Conservation (phyloP, 495 filamentous ascomycete species). For the Annulohypoxylon stygium region DNA sequence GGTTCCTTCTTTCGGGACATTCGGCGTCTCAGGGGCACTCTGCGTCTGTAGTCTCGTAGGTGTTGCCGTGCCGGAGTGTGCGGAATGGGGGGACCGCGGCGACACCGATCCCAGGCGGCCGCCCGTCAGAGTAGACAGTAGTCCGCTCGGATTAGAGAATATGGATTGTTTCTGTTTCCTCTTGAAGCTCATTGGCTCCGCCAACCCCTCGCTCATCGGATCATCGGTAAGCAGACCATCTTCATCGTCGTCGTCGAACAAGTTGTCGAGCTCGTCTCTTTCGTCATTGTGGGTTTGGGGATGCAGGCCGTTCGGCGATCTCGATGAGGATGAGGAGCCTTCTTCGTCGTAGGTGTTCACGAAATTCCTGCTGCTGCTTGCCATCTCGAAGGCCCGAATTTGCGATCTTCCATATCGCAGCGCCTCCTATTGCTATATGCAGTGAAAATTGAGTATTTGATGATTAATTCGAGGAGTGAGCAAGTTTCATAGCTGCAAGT, state of each 20-base stretch:
- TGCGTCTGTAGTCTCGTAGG: constrained; percentile 41
- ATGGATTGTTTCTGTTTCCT: constrained; percentile 76
- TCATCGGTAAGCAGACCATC: constrained; percentile 60
- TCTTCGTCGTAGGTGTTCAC: constrained; percentile 46
- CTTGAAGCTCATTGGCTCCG: constrained; percentile 82
- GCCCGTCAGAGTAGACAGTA: constrained; percentile 70
- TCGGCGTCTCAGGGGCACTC: constrained; percentile 20
- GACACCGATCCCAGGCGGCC: constrained; percentile 40
- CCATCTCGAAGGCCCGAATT: constrained; percentile 44
- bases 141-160: constrained; percentile 63
- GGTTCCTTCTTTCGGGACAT: constrained; percentile 69
- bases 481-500: constrained; percentile 21
- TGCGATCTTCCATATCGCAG: constrained; percentile 50
- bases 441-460: background rate
- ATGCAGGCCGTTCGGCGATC: constrained; percentile 46
- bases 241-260: constrained; percentile 58
- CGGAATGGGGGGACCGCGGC: constrained; percentile 39
- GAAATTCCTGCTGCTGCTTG: constrained; percentile 52
- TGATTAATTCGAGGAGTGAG: constrained; percentile 1
- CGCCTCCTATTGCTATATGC: constrained; percentile 10
- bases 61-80: constrained; percentile 35
- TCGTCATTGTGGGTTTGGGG: constrained; percentile 50
- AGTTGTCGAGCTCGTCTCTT: constrained; percentile 61
- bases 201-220: constrained; percentile 63
- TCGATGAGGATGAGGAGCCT: constrained; percentile 51